Base-by-base conservation (phyloP, 495 filamentous ascomycete species). In the Talaromyces stipitatus region DNA sequence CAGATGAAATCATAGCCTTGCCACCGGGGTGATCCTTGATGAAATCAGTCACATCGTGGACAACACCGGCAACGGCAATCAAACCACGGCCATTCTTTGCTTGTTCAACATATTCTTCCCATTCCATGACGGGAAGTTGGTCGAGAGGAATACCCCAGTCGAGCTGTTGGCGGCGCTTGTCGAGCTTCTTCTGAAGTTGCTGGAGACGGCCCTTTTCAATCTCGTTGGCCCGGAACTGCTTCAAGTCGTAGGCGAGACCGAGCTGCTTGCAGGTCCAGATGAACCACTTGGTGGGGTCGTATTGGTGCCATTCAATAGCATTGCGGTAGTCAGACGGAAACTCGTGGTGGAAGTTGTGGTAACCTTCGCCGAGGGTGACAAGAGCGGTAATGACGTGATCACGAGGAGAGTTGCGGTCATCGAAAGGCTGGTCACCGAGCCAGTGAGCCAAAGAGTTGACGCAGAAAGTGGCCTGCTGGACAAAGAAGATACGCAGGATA, bases 321-420 rank as follows among this genome's bases (percentile, higher is more conserved):
- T 98, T 98, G 69, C 94, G 90, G 87, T 96, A 97, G 72, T 98
- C 94, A 12, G 90, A 95, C 54, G 94, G 94, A 78, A 98, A 98
- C 69, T 98, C 94, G 81, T 98, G 94, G 79, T 98, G 94, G 85
- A 98, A 98, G 79, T 96, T 96, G 82, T 97, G 92, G 78, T 98
- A 98, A 52, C 94, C 94, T 72, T 98, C 94, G 50, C 94, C 94
- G 27, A 98, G 90, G 47, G 94, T 98, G 56, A 95, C 89, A 11
- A 98, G 75, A 50, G 94, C 94, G 45, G 94, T 98, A 72, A 98
- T 86, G 67, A 96, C 83, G 73, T 97, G 94, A 68, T 98, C 94
- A 66, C 94, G 88, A 60, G 94, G 94, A 56, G 89, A 94, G 85
- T 98, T 97, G 72, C 92, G 91, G 83, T 98, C 94, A 60, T 98